These are phyloP conservation scores for Crepidotus variabilis DNA, from an alignment of 768 basidiomycete genomes.

Conservation along the genomic window DNA sequence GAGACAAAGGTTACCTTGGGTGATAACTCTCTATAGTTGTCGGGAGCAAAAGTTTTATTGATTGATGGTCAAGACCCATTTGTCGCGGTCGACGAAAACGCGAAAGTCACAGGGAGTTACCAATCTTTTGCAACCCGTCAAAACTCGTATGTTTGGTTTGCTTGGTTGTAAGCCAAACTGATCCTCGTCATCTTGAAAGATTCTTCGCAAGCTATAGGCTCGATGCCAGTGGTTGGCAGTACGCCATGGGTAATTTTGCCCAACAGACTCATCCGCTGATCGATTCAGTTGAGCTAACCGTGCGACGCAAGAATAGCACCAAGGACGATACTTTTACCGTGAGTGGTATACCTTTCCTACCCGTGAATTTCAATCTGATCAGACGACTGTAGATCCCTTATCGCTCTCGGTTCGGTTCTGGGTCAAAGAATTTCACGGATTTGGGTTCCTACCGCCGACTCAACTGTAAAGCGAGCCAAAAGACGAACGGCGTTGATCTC, in stretches of 20 bases:
- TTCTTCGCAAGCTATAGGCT: conserved; percentile 44
- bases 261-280: conserved; percentile 47
- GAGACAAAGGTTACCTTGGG: background rate
- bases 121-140: conserved; percentile 50
- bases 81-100: conserved; percentile 48
- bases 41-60: conserved; percentile 49
- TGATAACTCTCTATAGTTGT: conserved; percentile 21
- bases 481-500: conserved; percentile 46
- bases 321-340: conserved; percentile 42
- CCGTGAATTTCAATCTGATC: background rate
- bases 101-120: conserved; percentile 46
- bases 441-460: conserved; percentile 43
- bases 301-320: conserved; percentile 38
- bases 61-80: conserved; percentile 53
- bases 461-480: conserved; percentile 45
- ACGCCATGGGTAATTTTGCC: conserved; percentile 52
- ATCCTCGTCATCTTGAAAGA: conserved; percentile 17
- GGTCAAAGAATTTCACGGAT: conserved; percentile 44
- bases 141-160: conserved; percentile 34
- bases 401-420: conserved; percentile 47
- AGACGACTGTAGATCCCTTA: conserved; percentile 43
- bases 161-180: background rate
- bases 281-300: conserved; percentile 44
- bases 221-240: conserved; percentile 34
- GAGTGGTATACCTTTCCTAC: conserved; percentile 11